Base-by-base conservation (phyloP, 495 filamentous ascomycete genomes). In the Penicillium angulare region DNA sequence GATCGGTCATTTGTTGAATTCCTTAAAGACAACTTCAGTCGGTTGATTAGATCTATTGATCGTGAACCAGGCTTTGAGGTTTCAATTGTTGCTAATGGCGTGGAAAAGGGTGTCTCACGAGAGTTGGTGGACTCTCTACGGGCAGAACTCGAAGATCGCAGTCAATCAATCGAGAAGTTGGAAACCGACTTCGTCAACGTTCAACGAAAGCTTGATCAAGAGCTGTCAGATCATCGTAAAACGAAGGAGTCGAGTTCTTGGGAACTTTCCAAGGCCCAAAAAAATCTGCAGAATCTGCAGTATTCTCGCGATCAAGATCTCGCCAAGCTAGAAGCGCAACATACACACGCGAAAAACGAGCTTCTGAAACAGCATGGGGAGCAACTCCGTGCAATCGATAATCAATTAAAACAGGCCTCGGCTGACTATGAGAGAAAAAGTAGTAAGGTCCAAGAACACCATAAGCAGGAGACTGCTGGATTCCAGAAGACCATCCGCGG, bases 21-120 rank as follows among this genome's bases (percentile, higher is more conserved):
- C 63, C 79, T 97, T 52, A 96, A 96, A 63, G 90, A 97, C 58
- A 93, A 96, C 63, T 98, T 92, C 63, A 90, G 86, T 52, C 88
- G 91, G 24, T 72, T 97, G 45, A 73, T 86, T 16, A 82, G 90
- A 46, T 88, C 92, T 16, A 89, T 98, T 59, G 93, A 98, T 65
- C 86, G 91, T 42, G 90, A 96, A 51, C 93, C 93, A 5, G 89
- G 83, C 7, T 71, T 92, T 32, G 93, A 98, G 61, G 82, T 92
- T 18, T 84, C 86, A 0, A 79, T 92, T 31, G 71, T 90, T 43
- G 79, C 84, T 35, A 89, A 90, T 68, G 88, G 88, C 0, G 75
- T 89, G 21, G 82, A 90, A 61, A 90, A 90, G 58, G 90, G 89
- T 9, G 82, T 95, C 41, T 92, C 90, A 8, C 79, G 88, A 26